Percentiles rank a stretch among this genome's conserved stretches.
Evolutionary conservation across 2,329 filamentous ascomycete genomes (phyloP).

Genomic region (Aspergillus terreus): DNA sequence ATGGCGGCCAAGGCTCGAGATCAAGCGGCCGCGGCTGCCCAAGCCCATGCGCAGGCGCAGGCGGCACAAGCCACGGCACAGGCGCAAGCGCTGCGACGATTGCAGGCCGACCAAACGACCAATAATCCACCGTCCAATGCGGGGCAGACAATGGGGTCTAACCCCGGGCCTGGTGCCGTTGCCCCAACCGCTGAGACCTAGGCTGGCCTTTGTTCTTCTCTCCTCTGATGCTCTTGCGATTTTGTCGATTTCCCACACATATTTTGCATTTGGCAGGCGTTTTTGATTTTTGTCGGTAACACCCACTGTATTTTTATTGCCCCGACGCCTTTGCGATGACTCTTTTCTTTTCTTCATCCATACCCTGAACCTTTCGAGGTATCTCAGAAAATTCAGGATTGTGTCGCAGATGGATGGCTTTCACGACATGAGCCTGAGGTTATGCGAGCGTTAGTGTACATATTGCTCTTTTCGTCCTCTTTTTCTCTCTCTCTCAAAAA

Average conservation of each 20-base stretch:
- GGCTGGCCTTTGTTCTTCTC: slow-evolving; percentile 21
- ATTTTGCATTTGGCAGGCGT: slow-evolving; percentile 34
- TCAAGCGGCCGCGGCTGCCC: slow-evolving; percentile 40
- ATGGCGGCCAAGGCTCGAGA: slow-evolving; percentile 44
- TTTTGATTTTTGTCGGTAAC: slow-evolving; percentile 15
- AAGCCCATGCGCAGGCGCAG: slow-evolving; percentile 41
- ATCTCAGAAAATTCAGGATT: slow-evolving; percentile 16
- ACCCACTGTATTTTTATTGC: slow-evolving; percentile 24
- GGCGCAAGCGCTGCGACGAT: slow-evolving; percentile 32
- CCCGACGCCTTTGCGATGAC: slow-evolving; percentile 8
- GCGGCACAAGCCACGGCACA: slow-evolving; percentile 40
- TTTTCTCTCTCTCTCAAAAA: slow-evolving; percentile 10
- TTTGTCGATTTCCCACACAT: slow-evolving; percentile 13
- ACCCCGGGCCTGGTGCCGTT: slow-evolving; percentile 27
- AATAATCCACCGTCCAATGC: slow-evolving; percentile 19
- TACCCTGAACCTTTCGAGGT: slow-evolving; percentile 11
- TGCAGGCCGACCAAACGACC: slow-evolving; percentile 33
- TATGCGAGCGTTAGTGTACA: slow-evolving; percentile 37
- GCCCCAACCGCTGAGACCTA: slow-evolving; percentile 27
- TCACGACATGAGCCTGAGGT: slow-evolving; percentile 21
- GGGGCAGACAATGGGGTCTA: slow-evolving; percentile 26
- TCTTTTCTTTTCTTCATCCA: slow-evolving; percentile 3
- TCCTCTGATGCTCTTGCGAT: slow-evolving; percentile 12
- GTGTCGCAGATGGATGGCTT: slow-evolving; percentile 17
- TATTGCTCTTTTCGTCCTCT: slow-evolving; percentile 23